Base-by-base conservation (phyloP, 169 alveolate species). In the Eimeria necatrix region DNA sequence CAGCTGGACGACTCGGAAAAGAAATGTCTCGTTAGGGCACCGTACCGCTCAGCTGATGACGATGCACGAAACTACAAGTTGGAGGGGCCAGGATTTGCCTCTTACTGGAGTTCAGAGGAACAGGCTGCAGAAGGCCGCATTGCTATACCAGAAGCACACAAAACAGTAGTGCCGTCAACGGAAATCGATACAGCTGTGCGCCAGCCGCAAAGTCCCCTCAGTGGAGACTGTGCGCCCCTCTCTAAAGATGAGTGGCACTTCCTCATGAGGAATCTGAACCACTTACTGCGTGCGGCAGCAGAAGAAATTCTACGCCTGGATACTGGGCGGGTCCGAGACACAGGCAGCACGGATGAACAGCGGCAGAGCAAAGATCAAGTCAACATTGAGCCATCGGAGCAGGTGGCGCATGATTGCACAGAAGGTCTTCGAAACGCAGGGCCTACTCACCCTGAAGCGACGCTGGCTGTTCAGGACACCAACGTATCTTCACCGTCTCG, bases 241-340 rank as follows among this genome's bases (percentile, higher is more conserved):
- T 80, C 89, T 46, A 51, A 80, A 22, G 89, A 80, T 12, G 70
- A 80, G 73, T 53, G 46, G 70, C 26, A 53, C 22, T 51, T 80
- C 48, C 71, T 53, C 51, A 60, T 68, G 22, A 46, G 89, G 71
- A 51, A 22, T 56, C 52, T 80, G 24, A 80, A 4, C 26, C n/a
- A 80, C 53, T 0, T 80, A 49, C 70, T 80, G 73, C 89, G 64
- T 52, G 26, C 70, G 46, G 89, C 89, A 80, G 70, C 89, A 20
- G 89, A 80, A 48, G 89, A 80, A 53, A 24, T 80, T 53, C 70
- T 41, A 41, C 89, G 51, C 73, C 22, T 80, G 32, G 71, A 80
- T 22, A n/a, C 22, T 52, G 64, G 73, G 10, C 48, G 51, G n/a
- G 53, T 22, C 26, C 51, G 53, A n/a, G 89, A 80, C 6, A n/a